Base-by-base conservation (phyloP, 371 early-diverging fungal genomes). In the Phascolomyces articulosus region DNA sequence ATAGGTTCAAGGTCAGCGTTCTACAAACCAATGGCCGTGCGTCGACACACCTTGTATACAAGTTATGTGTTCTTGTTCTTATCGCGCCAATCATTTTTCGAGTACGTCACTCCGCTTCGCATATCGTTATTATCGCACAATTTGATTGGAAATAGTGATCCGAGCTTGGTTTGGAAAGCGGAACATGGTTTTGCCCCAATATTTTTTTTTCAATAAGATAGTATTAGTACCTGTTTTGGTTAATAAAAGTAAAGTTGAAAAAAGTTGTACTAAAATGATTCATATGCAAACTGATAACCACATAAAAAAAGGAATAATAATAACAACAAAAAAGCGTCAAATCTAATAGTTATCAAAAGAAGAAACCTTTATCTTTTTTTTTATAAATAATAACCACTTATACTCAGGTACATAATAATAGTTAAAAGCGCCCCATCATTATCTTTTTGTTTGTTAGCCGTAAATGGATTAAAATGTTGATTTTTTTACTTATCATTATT, bases 71-170 rank as follows among this genome's bases (percentile, higher is more conserved):
- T 10, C 47, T 24, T 41, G 18, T 47, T 21, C 60, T 59, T 59
- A 59, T 59, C 60, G 60, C 41, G 24, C 60, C 60, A 59, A 59
- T 59, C 47, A 59, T 23, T 20, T 20, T 2, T 20, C 23, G 23
- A 9, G 15, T 51, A 24, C 24, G 11, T 51, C 26, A 44, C 44
- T 47, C 27, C 44, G 21, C 40, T 7, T 11, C 44, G 60, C 38
- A n/a, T 59, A 59, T 59, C 60, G 60, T 59, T 59, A 59, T 59
- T 59, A 59, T 59, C 60, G 60, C 20, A 4, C 21, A 21, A 24
- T 41, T n/a, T 59, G 60, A 59, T 59, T 59, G 60, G 60, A 13
- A 28, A 47, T 16, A 59, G 28, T 29, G 60, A 59, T 59, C 60
- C 60, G 51, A 23, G 9, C n/a, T 20, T 9, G 23, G 8, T 51